Evolutionary conservation across 352 stramenopile genomes (phyloP).

Genomic region (Phytophthora rubi): DNA sequence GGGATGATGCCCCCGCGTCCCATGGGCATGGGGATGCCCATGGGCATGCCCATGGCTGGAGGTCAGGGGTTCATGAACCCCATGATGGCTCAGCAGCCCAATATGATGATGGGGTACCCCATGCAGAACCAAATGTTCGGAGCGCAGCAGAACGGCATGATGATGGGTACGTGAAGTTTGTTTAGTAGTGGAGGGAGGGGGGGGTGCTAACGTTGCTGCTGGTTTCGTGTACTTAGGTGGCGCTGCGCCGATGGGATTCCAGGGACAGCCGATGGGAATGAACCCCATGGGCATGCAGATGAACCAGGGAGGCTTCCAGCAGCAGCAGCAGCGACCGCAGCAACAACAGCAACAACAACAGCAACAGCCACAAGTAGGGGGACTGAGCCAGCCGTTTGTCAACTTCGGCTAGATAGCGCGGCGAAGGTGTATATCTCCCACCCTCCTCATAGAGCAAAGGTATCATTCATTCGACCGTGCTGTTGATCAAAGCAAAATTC

Average conservation of each 20-base stretch:
- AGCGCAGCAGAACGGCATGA: conserved; percentile 49
- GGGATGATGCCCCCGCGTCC: conserved; percentile 36
- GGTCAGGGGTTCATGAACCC: conserved; percentile 35
- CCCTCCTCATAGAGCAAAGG: conserved; percentile 38
- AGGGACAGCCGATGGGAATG: conserved; percentile 58
- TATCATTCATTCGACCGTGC: conserved; percentile 3
- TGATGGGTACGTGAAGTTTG: conserved; percentile 53
- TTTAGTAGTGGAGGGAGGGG: background rate
- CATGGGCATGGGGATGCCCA: conserved; percentile 40
- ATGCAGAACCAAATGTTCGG: conserved; percentile 68
- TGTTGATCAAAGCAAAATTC: conserved; percentile 6
- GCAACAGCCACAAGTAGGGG: conserved; percentile 50
- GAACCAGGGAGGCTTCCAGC: conserved; percentile 65
- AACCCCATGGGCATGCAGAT: conserved; percentile 67
- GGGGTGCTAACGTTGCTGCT: background rate
- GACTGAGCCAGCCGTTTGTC: conserved; percentile 81
- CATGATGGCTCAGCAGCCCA: conserved; percentile 51
- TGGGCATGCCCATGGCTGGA: conserved; percentile 53
- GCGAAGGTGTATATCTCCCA: conserved; percentile 40
- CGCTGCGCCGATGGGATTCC: conserved; percentile 58
- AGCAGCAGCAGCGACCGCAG: conserved; percentile 33
- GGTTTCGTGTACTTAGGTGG: conserved; percentile 25
- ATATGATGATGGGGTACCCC: conserved; percentile 49
- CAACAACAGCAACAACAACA: conserved; percentile 38
- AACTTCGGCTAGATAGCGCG: conserved; percentile 59